Evolutionary conservation across 495 filamentous ascomycete species (phyloP), one percentile per base, ranked within the genome.

Genomic region (Oidiodendron maius): DNA sequence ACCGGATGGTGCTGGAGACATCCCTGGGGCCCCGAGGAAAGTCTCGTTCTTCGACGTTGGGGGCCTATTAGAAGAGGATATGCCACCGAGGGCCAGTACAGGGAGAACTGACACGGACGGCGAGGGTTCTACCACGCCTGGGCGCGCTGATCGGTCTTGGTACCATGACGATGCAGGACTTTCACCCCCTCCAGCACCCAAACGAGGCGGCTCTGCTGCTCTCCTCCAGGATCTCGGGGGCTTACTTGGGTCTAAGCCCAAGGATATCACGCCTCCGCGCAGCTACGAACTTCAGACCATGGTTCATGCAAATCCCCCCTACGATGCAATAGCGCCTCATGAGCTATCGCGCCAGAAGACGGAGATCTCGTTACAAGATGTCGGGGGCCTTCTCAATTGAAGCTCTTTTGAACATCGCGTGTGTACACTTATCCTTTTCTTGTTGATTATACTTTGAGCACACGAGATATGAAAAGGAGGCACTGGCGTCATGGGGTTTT

Each of bases 21-120:
- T 46, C 3, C 51, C 50, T 46, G 66, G 64, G 11, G 62, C 59
- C 5, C 71, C 76, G 6, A 68, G 71, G 3, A 61, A 52, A 43
- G 69, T 81, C 3, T 85, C 81, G 12, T 83, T 91, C 55, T 85
- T 87, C 52, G 86, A 89, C 55, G 78, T 83, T 22, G 84, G 84
- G 26, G 81, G 81, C 4, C 66, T 88, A 1, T 64, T 87, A 1
- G 71, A 75, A 3, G 50, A 50, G n/a, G 58, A 58, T 21, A 30
- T 36, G 17, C 40, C 40, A 9, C 44, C 49, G 21, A 16, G 50
- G 48, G 40, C 28, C 12, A 48, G 42, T 21, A 48, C 46, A 10
- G 41, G 25, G 13, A 43, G 45, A 28, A 45, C 37, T 12, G 57
- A 59, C 30, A 54, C 51, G 20, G 52, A 53, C 46, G 51, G 53